Conservation (phyloP, 2,329 filamentous ascomycete species). For the Penicillium sp. region DNA sequence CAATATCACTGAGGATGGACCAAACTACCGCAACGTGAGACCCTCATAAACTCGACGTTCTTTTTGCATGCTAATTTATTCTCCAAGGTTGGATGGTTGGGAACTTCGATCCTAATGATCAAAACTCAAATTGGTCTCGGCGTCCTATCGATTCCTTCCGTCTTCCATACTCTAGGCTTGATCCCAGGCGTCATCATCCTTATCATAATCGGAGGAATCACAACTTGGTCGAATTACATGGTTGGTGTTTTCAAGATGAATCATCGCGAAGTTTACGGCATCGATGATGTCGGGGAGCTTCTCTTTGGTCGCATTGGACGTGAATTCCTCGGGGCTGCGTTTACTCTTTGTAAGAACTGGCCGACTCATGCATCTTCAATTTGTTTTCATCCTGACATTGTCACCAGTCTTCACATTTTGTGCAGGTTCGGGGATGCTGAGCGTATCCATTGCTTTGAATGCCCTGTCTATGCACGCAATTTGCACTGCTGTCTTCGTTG, state of each 20-base stretch:
- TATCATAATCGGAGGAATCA: constrained; percentile 1
- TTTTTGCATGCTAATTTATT: neutral
- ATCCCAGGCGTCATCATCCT: constrained; percentile 7
- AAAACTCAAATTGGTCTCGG: constrained; percentile 13
- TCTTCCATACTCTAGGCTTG: constrained; percentile 5
- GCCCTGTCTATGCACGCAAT: constrained; percentile 10
- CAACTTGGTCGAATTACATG: constrained; percentile 10
- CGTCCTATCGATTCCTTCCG: constrained; percentile 7
- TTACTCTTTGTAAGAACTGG: constrained; percentile 6
- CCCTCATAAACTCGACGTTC: no score
- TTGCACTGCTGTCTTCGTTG: constrained; percentile 16
- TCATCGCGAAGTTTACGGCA: constrained; percentile 10
- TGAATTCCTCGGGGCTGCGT: constrained; percentile 6
- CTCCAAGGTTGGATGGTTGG: constrained; percentile 8
- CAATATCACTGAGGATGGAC: neutral
- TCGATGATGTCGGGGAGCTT: constrained; percentile 12
- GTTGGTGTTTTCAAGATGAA: constrained; percentile 12
- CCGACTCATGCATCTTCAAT: neutral
- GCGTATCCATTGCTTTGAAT: constrained; percentile 16
- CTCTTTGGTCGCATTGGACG: constrained; percentile 10
- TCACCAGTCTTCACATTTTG: constrained; percentile 11
- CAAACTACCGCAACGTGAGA: constrained; percentile 7
- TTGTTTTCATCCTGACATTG: neutral
- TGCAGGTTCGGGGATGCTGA: constrained; percentile 11
- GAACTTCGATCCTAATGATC: constrained; percentile 8